These are phyloP conservation scores for Leccinellum rugosiceps DNA, from an alignment of 768 basidiomycete genomes.

Conservation along the genomic window DNA sequence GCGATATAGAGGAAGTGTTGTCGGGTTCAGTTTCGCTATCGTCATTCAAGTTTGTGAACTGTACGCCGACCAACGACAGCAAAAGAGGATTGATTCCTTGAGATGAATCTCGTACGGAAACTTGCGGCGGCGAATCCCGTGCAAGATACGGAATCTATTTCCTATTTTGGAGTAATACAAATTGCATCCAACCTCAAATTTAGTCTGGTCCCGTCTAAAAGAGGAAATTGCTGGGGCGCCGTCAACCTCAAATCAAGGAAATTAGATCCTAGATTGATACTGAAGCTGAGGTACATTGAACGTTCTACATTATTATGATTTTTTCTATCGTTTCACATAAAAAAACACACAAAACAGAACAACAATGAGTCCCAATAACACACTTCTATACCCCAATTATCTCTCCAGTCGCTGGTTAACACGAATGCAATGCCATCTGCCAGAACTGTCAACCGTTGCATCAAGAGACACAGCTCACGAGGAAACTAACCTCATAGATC, in stretches of 20 bases:
- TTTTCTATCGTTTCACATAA: not conserved
- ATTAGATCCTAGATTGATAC: not conserved
- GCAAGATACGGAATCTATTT: not conserved
- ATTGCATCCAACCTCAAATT: too few relatives aligned
- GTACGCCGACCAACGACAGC: too few relatives aligned
- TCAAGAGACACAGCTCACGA: not conserved
- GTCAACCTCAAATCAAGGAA: too few relatives aligned
- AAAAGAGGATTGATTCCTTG: not conserved
- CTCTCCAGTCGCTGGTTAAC: slow-evolving; percentile 10
- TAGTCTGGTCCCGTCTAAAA: too few relatives aligned
- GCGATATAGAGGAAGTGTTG: too few relatives aligned
- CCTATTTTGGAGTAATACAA: not conserved
- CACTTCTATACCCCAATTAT: not conserved
- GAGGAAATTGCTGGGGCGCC: too few relatives aligned
- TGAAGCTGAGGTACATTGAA: not conserved
- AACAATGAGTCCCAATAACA: not conserved
- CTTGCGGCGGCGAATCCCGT: not conserved
- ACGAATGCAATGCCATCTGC: slow-evolving; percentile 8
- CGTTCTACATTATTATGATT: not conserved
- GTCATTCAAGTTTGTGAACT: too few relatives aligned
- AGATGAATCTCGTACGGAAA: not conserved
- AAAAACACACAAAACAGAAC: not conserved
- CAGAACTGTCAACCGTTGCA: not conserved
- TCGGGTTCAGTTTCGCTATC: not conserved
- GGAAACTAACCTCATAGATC: slow-evolving; percentile 23